Evolutionary conservation across 306 rosid genomes (phyloP).

Genomic region (Macrotyloma uniflorum): DNA sequence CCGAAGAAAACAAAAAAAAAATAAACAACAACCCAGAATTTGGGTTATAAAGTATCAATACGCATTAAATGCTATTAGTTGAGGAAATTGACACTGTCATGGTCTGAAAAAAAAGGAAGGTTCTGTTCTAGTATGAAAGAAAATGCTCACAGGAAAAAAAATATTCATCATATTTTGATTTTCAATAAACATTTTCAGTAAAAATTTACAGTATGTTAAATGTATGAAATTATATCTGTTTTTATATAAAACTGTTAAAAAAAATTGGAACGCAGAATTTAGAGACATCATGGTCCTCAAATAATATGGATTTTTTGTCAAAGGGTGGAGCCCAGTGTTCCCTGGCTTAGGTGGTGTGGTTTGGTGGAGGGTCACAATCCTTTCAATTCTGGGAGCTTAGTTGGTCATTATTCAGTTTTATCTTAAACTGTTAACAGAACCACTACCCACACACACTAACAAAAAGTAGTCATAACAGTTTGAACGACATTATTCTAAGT

Average conservation of each 20-base stretch:
- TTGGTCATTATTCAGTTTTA: constrained; percentile 36
- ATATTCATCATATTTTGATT: no score
- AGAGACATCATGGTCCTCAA: constrained; percentile 33
- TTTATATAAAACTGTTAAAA: background rate
- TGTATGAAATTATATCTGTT: background rate
- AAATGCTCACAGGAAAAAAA: no score
- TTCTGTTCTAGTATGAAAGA: background rate
- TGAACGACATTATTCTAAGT: constrained; percentile 31
- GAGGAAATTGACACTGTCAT: background rate
- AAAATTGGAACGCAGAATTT: background rate
- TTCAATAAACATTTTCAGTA: no score
- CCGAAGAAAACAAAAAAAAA: constrained; percentile 13
- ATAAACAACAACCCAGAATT: background rate
- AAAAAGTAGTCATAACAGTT: constrained; percentile 29
- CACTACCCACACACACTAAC: constrained; percentile 23
- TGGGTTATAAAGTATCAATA: background rate
- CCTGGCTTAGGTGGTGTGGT: constrained; percentile 36
- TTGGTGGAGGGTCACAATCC: constrained; percentile 55
- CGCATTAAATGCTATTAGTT: constrained; percentile 29
- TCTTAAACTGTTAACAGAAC: background rate
- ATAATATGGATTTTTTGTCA: constrained; percentile 45
- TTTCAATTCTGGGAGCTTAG: constrained; percentile 31
- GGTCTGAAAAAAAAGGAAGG: background rate
- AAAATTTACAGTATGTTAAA: no score
- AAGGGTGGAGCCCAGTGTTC: constrained; percentile 54